These are phyloP conservation scores for Ballota nigra DNA, from an alignment of 257 asterid genomes.

Conservation along the genomic window DNA sequence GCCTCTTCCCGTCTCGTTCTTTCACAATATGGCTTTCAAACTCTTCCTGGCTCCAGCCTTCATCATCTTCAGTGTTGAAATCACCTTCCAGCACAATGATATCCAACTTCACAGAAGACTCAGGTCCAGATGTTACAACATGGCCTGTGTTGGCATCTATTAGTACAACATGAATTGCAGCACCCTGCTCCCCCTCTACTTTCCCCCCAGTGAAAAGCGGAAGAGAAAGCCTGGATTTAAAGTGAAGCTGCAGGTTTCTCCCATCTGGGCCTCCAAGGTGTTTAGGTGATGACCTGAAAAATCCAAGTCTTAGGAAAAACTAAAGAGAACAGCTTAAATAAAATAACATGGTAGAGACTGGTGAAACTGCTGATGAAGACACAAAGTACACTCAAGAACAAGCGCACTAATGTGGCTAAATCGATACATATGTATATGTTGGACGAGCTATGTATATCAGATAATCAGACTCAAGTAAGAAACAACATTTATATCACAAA, in stretches of 20 bases:
- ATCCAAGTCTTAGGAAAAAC: constrained; percentile 17
- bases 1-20: constrained; percentile 97
- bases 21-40: constrained; percentile 90
- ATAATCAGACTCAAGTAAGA: not conserved
- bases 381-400: not conserved
- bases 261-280: constrained; percentile 92
- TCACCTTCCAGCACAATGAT: constrained; percentile 93
- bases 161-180: constrained; percentile 76
- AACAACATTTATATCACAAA: not conserved
- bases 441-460: not conserved
- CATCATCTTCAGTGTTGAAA: constrained; percentile 82
- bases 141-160: constrained; percentile 71
- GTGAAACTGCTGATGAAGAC: not conserved
- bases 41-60: constrained; percentile 85
- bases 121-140: constrained; percentile 82
- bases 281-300: constrained; percentile 75
- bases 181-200: constrained; percentile 99
- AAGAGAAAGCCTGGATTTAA: constrained; percentile 76
- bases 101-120: constrained; percentile 81
- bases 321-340: not conserved
- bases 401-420: not conserved
- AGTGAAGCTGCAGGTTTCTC: constrained; percentile 85
- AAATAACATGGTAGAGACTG: not conserved
- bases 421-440: not conserved
- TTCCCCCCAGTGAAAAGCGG: constrained; percentile 98